Percentiles rank a stretch among this genome's conserved stretches.
Conservation (phyloP, 257 asterid genomes). For the Linderniella brevidens region DNA sequence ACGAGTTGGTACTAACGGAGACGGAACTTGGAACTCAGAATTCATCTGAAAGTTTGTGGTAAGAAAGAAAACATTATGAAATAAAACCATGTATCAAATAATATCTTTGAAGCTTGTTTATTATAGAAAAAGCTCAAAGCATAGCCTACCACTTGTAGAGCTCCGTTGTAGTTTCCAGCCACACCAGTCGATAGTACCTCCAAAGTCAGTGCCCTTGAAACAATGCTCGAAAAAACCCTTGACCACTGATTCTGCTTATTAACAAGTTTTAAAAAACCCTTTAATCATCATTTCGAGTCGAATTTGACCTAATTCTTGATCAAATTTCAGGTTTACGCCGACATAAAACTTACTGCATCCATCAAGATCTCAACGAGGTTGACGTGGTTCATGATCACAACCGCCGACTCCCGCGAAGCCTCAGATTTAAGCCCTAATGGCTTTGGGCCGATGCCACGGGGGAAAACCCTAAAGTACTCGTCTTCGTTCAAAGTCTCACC, state of each 20-base stretch:
- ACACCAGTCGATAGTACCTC: constrained; percentile 52
- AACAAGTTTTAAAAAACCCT: not conserved
- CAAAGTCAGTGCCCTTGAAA: constrained; percentile 37
- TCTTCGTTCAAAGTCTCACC: constrained; percentile 27
- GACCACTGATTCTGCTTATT: constrained; percentile 46
- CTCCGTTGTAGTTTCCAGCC: constrained; percentile 49
- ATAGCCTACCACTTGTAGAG: constrained; percentile 31
- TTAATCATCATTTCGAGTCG: too few species aligned
- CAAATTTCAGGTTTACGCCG: not conserved
- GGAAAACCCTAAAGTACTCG: constrained; percentile 34
- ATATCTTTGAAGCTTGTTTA: not conserved
- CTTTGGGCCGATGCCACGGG: constrained; percentile 55
- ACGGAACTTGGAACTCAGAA: constrained; percentile 40
- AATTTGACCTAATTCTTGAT: too few species aligned
- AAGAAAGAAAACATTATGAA: not conserved
- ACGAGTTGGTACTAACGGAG: constrained; percentile 31
- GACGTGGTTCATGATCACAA: constrained; percentile 50
- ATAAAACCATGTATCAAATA: not conserved
- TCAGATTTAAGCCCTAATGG: constrained; percentile 43
- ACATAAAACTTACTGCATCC: constrained; percentile 35
- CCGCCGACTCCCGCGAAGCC: constrained; percentile 54
- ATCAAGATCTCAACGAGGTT: constrained; percentile 48
- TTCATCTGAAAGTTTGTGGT: constrained; percentile 18
- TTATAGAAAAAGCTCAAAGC: not conserved
- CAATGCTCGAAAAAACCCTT: constrained; percentile 37